A percentile compares a stretch with the other conserved stretches of the same genome.
Conservation (phyloP, 306 rosid genomes). For the Trifolium fragiferum region DNA sequence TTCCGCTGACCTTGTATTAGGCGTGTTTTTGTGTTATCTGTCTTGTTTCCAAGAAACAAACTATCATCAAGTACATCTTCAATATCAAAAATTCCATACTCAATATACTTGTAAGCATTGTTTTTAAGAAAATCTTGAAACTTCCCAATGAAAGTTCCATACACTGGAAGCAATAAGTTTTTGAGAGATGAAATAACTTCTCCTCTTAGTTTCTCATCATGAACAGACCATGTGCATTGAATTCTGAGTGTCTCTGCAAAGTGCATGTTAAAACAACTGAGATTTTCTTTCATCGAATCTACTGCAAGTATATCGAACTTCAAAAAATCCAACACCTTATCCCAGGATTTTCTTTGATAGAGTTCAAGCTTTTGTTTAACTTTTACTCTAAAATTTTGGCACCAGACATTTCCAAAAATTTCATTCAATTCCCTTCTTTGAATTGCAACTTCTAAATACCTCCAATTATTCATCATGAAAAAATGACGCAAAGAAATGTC, state of each 20-base stretch:
- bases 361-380: constrained; percentile 42
- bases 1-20: too few relatives aligned
- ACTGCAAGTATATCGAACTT: constrained; percentile 43
- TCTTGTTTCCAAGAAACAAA: background rate
- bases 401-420: constrained; percentile 58
- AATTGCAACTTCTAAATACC: constrained; percentile 44
- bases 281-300: background rate
- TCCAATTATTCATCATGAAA: background rate
- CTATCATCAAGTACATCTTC: background rate
- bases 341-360: constrained; percentile 59
- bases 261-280: constrained; percentile 11
- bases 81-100: background rate
- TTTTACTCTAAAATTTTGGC: constrained; percentile 48
- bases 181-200: background rate
- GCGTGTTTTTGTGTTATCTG: too few relatives aligned
- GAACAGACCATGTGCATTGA: constrained; percentile 12
- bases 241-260: constrained; percentile 3
- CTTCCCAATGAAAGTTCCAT: background rate
- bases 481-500: background rate
- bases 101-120: background rate
- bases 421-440: constrained; percentile 35
- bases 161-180: background rate
- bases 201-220: background rate
- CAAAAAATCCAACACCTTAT: constrained; percentile 53
- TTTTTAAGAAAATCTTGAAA: background rate